Evolutionary conservation across 1,284 basidiomycete species (phyloP), one percentile per base, ranked within the genome.

Genomic region (Chondrostereum purpureum): DNA sequence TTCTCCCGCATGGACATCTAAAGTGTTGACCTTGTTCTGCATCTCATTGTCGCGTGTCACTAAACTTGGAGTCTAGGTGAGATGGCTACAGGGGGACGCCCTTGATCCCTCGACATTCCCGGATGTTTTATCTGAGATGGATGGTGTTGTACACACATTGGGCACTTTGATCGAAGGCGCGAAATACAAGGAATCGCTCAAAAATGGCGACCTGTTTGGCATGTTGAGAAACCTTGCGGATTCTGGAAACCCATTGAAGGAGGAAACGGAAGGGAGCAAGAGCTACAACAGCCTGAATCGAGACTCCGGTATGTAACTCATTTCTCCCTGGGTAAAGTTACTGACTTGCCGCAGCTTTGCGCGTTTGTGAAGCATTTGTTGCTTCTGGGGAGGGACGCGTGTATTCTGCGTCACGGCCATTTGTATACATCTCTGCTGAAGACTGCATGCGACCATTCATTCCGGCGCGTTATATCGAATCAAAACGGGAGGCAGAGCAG

Each of bases 381-480:
- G 64, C 68, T 18, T 74, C 73, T 20, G 52, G 62, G 42, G 60
- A 63, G 19, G 58, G 35, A 27, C 45, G 58, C 24, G 50, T 57
- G 18, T 63, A 63, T 35, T 61, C 64, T 34, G 52, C 55, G 3
- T 70, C 74, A 44, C 77, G 82, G 41, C 79, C 91, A 4, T 98
- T 99, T 65, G 76, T 97, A 36, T 98, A 88, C 66, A 75, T 99
- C 50, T 99, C 95, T 23, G 94, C 95, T 3, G 94, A 94, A 55
- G 93, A 97, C 58, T 80, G 94, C 36, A 92, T 85, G 66, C 77
- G 90, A 19, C 95, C 95, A 1, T 59, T 95, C 52, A 79, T 98
- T 23, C 83, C 93, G 18, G 70, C 78, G 0, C 69, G 87, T 34
- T 98, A 98, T 67, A 91, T 96, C 53, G 72, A 82, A 57, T 87